phyloP scores from a whole-genome alignment of 2,329 filamentous ascomycete species.

The Ophiostoma australiae region DNA sequence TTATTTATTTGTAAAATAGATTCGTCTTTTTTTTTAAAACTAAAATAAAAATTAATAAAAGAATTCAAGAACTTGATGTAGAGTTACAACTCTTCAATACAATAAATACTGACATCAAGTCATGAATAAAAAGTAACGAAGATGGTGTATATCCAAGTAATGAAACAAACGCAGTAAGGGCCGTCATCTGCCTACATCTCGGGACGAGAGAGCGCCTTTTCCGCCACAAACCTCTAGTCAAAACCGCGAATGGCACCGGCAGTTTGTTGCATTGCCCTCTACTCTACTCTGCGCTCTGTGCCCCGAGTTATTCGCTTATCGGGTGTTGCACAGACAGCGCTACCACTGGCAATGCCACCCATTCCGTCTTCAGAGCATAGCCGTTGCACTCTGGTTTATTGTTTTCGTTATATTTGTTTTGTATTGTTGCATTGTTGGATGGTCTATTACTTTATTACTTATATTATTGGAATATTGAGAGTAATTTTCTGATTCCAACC shows the following conservation, averaged over 20 bases:
- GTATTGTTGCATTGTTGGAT: not conserved
- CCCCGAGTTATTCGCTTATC: constrained; percentile 24
- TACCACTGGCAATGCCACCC: constrained; percentile 21
- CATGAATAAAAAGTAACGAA: too few relatives aligned
- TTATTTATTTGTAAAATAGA: too few relatives aligned
- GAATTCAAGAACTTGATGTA: too few relatives aligned
- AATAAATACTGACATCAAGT: too few relatives aligned
- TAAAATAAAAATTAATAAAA: too few relatives aligned
- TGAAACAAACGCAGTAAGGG: too few relatives aligned
- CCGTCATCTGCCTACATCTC: too few relatives aligned
- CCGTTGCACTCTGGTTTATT: not conserved
- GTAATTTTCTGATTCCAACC: not conserved
- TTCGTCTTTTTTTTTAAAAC: too few relatives aligned
- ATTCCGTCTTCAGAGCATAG: constrained; percentile 20
- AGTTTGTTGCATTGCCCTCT: not conserved
- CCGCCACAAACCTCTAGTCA: not conserved
- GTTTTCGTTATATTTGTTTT: not conserved
- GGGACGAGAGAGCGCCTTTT: too few relatives aligned
- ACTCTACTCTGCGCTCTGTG: not conserved
- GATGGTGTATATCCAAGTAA: too few relatives aligned
- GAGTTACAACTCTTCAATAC: too few relatives aligned
- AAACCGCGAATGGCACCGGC: not conserved
- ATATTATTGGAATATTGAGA: not conserved
- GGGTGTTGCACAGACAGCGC: constrained; percentile 20
- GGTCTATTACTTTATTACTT: too few relatives aligned